These are phyloP conservation scores for Crucihimalaya himalaica DNA, from an alignment of 345 rosid genomes.

Conservation along the genomic window DNA sequence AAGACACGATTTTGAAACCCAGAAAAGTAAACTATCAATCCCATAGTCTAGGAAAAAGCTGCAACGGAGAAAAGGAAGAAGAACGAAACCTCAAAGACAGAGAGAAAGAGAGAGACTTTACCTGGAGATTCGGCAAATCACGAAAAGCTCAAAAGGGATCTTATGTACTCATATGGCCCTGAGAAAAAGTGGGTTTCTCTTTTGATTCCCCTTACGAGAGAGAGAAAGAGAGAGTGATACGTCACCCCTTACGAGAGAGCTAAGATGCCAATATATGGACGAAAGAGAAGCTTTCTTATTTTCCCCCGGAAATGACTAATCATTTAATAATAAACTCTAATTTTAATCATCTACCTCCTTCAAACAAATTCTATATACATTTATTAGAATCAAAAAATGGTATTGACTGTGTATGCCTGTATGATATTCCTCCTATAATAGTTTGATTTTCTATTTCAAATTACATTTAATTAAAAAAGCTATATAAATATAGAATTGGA, in stretches of 20 bases:
- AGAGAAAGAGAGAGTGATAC: neutral
- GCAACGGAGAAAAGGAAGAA: neutral
- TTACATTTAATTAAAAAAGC: neutral
- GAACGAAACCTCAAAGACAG: neutral
- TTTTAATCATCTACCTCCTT: neutral
- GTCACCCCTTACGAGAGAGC: neutral
- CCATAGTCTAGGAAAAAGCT: conserved; percentile 16
- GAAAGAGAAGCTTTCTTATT: neutral
- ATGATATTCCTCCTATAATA: neutral
- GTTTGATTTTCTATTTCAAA: neutral
- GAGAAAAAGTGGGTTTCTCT: neutral
- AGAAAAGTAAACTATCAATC: conserved; percentile 19
- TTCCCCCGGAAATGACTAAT: neutral
- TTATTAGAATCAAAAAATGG: neutral
- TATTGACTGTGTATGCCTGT: neutral
- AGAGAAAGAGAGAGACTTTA: neutral
- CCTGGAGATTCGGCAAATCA: conserved; percentile 31
- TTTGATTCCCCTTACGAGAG: too few species aligned
- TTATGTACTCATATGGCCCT: conserved; percentile 28
- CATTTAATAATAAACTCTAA: neutral
- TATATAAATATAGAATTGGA: neutral
- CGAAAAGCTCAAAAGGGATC: conserved; percentile 23
- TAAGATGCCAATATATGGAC: neutral
- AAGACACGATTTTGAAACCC: neutral
- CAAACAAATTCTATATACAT: neutral